Evolutionary conservation across 257 asterid genomes (phyloP), one percentile per base, ranked within the genome.

Genomic region (Solanum paucissectum): DNA sequence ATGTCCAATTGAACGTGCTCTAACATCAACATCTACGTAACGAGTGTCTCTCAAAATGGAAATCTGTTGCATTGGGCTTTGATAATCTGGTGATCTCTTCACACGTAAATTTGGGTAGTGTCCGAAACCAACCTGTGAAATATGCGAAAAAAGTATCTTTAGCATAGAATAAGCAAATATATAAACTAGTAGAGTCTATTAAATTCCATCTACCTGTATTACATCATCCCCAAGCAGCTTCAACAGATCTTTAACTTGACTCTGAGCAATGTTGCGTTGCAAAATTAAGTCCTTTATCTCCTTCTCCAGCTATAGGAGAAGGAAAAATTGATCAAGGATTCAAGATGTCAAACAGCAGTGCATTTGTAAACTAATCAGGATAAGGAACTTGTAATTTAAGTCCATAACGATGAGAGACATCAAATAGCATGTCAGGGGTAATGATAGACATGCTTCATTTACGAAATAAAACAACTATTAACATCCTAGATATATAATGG

Each of bases 221-320:
- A 49, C 69, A 82, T 82, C 86, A 82, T 82, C 86, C 12, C 94
- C 96, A 18, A 94, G 87, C 88, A 93, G 86, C 52, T 92, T 91
- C 75, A 93, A 75, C 90, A 95, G 89, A 87, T 97, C 98, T 89
- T 88, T 94, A 38, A 94, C 93, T 93, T 94, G 98, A 44, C 98
- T 90, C 71, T 93, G 98, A 87, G 98, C 99, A 21, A 93, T 91
- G 82, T 97, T 98, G 69, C 98, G 86, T 92, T 97, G 98, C 92
- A 92, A 89, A 89, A 91, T 94, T 88, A 96, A 90, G 83, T 95
- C 98, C 84, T 93, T 94, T 72, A 93, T 55, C 92, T 94, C 95
- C 90, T 90, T 95, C 92, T 94, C 96, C 82, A 97, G 97, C 99
- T 97, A 87, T 52, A 49, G 32, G 37, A 86, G 32, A 18, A 25